Conservation (phyloP, 441 rosid genomes). For the Francoa sonchifolia region DNA sequence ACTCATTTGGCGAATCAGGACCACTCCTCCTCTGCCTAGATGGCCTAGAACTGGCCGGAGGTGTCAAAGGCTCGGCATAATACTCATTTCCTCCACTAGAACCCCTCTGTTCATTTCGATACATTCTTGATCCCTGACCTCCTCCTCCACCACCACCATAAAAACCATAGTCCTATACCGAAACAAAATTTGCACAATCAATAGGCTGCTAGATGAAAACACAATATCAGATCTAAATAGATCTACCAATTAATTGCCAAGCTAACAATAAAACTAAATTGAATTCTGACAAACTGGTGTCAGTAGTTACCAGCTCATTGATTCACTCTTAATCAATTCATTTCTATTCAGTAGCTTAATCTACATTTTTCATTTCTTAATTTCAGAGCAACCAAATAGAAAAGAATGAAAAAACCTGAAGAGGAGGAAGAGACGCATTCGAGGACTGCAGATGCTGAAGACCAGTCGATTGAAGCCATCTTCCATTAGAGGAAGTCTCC, state of each 20-base stretch:
- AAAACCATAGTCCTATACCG: conserved; percentile 86
- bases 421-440: conserved; percentile 34
- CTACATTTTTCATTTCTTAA: too few relatives aligned
- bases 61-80: conserved; percentile 58
- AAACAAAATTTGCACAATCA: too few relatives aligned
- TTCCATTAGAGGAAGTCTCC: conserved; percentile 60
- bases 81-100: conserved; percentile 52
- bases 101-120: conserved; percentile 50
- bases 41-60: conserved; percentile 53
- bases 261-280: too few relatives aligned
- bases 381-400: too few relatives aligned
- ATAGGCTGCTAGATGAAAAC: too few relatives aligned
- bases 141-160: conserved; percentile 65
- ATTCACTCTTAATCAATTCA: too few relatives aligned
- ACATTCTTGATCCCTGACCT: conserved; percentile 53
- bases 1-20: conserved; percentile 60
- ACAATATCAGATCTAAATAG: conserved; percentile 18
- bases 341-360: too few relatives aligned
- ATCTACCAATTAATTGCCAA: too few relatives aligned
- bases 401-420: too few relatives aligned
- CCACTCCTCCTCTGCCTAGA: conserved; percentile 53
- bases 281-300: too few relatives aligned
- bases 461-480: conserved; percentile 94
- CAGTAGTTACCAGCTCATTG: too few relatives aligned
- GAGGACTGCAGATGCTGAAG: conserved; percentile 73